A percentile compares a stretch with the other conserved stretches of the same genome.
Evolutionary conservation across 2,329 filamentous ascomycete species (phyloP).

Genomic region (Botrytis sinoallii): DNA sequence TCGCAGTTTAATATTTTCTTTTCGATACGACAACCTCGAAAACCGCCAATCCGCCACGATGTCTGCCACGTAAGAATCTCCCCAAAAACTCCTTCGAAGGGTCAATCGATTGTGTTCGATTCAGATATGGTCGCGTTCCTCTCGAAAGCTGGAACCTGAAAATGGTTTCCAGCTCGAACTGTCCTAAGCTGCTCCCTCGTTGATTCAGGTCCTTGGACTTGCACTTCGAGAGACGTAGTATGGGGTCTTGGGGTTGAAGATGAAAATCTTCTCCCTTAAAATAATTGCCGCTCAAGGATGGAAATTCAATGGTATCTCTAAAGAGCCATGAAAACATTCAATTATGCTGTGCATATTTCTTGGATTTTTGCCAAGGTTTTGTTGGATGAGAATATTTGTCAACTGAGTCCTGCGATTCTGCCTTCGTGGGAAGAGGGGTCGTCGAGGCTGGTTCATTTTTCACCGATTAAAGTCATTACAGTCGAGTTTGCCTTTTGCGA

Average conservation of each 20-base stretch:
- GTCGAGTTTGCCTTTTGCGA: constrained; percentile 82
- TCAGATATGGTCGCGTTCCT: constrained; percentile 70
- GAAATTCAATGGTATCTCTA: constrained; percentile 36
- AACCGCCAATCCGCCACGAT: constrained; percentile 50
- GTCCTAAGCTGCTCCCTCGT: constrained; percentile 62
- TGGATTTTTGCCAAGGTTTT: constrained; percentile 63
- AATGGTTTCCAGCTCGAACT: constrained; percentile 71
- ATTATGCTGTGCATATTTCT: constrained; percentile 43
- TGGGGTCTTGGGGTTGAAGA: constrained; percentile 79
- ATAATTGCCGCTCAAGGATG: constrained; percentile 57
- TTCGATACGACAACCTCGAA: constrained; percentile 36
- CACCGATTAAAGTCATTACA: constrained; percentile 73
- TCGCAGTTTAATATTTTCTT: constrained; percentile 15
- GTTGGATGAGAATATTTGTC: constrained; percentile 63
- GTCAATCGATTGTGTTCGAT: constrained; percentile 33
- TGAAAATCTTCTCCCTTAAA: constrained; percentile 69
- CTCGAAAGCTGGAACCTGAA: constrained; percentile 59
- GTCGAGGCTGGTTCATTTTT: constrained; percentile 42
- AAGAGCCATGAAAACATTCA: constrained; percentile 26
- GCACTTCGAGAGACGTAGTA: constrained; percentile 56
- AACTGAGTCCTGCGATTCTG: constrained; percentile 27
- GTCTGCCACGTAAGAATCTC: constrained; percentile 43
- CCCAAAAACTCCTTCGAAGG: constrained; percentile 27
- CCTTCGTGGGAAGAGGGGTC: constrained; percentile 29
- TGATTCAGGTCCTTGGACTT: constrained; percentile 48